Conservation (phyloP, 2,329 filamentous ascomycete species). For the Trichoderma brevicompactum region DNA sequence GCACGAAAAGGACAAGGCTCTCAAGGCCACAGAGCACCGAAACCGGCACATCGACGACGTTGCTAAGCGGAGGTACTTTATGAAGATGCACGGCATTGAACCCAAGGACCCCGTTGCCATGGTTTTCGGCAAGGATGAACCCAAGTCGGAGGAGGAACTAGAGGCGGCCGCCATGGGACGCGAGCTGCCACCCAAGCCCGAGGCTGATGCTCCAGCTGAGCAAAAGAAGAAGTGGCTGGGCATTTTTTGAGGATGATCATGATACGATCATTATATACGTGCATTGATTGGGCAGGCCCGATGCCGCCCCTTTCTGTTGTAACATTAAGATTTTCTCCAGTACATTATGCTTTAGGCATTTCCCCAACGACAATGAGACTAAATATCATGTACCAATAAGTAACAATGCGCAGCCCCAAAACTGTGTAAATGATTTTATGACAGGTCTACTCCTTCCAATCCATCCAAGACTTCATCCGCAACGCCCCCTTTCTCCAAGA, state of each 20-base stretch:
- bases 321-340: conserved; percentile 8
- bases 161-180: conserved; percentile 45
- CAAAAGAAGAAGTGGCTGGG: conserved; percentile 78
- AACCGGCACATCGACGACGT: conserved; percentile 80
- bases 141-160: conserved; percentile 43
- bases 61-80: conserved; percentile 81
- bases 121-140: conserved; percentile 47
- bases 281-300: conserved; percentile 7
- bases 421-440: conserved; percentile 45
- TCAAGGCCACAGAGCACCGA: conserved; percentile 71
- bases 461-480: conserved; percentile 85
- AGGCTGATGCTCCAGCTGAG: conserved; percentile 35
- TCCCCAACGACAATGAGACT: conserved; percentile 11
- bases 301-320: conserved; percentile 11
- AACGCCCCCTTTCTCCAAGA: conserved; percentile 76
- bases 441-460: conserved; percentile 74
- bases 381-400: conserved; percentile 22
- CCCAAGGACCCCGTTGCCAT: conserved; percentile 59
- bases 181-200: conserved; percentile 40
- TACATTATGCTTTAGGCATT: conserved; percentile 21
- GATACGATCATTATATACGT: conserved; percentile 20
- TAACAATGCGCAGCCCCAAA: background rate
- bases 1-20: conserved; percentile 73
- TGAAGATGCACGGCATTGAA: conserved; percentile 83
- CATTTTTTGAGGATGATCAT: conserved; percentile 62